Evolutionary conservation across 495 filamentous ascomycete genomes (phyloP).

Genomic region (Hyaloscypha finlandica): DNA sequence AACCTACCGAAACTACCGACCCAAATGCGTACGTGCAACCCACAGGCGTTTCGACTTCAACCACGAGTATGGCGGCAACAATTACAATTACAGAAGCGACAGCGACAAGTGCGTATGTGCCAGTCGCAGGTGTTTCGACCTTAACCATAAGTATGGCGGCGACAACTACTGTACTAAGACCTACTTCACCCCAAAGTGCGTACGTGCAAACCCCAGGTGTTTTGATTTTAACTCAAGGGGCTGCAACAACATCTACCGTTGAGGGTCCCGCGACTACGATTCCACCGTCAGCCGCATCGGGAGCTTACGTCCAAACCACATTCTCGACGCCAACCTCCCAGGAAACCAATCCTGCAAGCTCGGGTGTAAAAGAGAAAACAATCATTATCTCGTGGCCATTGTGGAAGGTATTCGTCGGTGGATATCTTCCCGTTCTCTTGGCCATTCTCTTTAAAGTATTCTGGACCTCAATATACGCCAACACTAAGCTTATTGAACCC

Average conservation of each 20-base stretch:
- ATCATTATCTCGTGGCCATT: background rate
- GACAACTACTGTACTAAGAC: no score
- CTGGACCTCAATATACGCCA: background rate
- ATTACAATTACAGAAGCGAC: background rate
- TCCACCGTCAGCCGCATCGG: background rate
- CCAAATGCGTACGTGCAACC: background rate
- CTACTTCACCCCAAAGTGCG: no score
- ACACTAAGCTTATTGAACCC: background rate
- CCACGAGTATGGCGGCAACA: background rate
- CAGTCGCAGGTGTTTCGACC: no score
- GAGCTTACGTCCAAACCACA: background rate
- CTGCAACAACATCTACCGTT: no score
- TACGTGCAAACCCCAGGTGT: no score
- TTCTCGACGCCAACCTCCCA: background rate
- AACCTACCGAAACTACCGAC: background rate
- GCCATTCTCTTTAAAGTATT: background rate
- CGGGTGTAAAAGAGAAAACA: background rate
- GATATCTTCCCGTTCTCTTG: background rate
- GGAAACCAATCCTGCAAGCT: no score
- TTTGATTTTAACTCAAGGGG: no score
- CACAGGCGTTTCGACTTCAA: no score
- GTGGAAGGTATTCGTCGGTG: background rate
- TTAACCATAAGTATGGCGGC: no score
- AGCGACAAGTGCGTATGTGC: constrained; percentile 1
- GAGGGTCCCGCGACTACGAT: no score